Base-by-base conservation (phyloP, 2,329 filamentous ascomycete species). In the Aspergillus sergii region DNA sequence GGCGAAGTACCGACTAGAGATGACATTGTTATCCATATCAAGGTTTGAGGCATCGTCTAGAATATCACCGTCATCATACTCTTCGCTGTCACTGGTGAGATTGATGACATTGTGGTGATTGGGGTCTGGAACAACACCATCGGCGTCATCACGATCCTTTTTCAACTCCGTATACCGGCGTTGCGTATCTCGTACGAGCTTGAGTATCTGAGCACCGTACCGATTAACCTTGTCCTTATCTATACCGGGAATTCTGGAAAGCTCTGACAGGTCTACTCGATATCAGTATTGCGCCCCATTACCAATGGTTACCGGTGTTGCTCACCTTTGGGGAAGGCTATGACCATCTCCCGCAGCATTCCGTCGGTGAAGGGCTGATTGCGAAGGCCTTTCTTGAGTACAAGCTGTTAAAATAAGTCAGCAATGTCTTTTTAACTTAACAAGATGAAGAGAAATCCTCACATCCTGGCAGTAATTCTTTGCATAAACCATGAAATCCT, bases 291-390 rank as follows among this genome's bases (percentile, higher is more conserved):
- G 41, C 26, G 32, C 23, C 26, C 19, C 14, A 12, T 32, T 7
- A n/a, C 30, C 10, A 9, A 32, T 11, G 32, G 45, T 26, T 36
- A 12, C 16, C 9, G 39, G 16, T 11, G 12, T n/a, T 36, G 48
- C 62, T 74, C 70, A 80, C 78, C 72, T 73, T 75, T 72, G 12
- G 82, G 81, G 57, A 84, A 82, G 16, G 73, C 67, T 43, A 83
- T 81, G 51, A 78, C 82, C 77, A 84, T 84, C 62, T 82, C 79
- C 58, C 82, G 80, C 56, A 84, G 68, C 19, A 80, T 74, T 32
- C 74, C 74, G 64, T 84, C 81, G 12, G 80, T 75, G 62, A 84
- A 82, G 4, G 81, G 81, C 61, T 80, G 79, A 56, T 74, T 75
- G n/a, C 80, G 78, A 53, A 84, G 78, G 46, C 71, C 68, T 63